These are phyloP conservation scores for Chlorella sp. DNA, from an alignment of 139 green algal genomes.

Conservation along the genomic window DNA sequence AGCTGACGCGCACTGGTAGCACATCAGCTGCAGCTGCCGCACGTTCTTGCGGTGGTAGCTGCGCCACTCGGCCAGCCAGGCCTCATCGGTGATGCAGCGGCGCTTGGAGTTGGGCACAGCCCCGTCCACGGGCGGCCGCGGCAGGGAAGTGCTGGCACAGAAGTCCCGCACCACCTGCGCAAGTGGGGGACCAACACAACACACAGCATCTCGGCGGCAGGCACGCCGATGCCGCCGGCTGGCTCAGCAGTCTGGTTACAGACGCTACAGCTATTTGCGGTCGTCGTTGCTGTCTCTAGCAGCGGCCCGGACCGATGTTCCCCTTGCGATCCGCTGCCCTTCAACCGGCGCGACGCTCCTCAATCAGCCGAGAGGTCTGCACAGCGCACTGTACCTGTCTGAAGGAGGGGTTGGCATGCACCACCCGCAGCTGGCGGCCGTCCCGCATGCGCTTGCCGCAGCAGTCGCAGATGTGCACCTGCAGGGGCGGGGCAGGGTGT, in stretches of 20 bases:
- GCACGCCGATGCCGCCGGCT: too few relatives aligned
- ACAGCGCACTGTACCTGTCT: too few relatives aligned
- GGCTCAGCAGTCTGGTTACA: too few relatives aligned
- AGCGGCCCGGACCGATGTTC: too few relatives aligned
- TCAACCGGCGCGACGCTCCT: too few relatives aligned
- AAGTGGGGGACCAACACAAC: too few relatives aligned
- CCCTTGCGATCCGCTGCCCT: too few relatives aligned
- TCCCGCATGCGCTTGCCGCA: not conserved
- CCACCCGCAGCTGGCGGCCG: not conserved
- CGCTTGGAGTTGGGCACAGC: not conserved
- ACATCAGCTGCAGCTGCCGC: not conserved
- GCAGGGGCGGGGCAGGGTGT: too few relatives aligned
- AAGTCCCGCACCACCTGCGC: conserved; percentile 13
- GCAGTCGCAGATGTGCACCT: not conserved
- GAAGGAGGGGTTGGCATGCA: not conserved
- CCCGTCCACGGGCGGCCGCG: conserved; percentile 1
- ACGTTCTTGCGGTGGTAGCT: conserved; percentile 12
- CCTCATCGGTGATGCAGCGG: conserved; percentile 10
- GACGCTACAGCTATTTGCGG: too few relatives aligned
- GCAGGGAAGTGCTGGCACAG: not conserved
- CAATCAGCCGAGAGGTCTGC: too few relatives aligned
- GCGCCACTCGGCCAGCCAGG: conserved; percentile 8
- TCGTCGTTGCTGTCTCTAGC: too few relatives aligned
- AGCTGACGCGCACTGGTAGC: not conserved
- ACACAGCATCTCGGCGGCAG: too few relatives aligned